These are phyloP conservation scores for Lepiota venenata DNA, from an alignment of 768 basidiomycete species.

Conservation along the genomic window DNA sequence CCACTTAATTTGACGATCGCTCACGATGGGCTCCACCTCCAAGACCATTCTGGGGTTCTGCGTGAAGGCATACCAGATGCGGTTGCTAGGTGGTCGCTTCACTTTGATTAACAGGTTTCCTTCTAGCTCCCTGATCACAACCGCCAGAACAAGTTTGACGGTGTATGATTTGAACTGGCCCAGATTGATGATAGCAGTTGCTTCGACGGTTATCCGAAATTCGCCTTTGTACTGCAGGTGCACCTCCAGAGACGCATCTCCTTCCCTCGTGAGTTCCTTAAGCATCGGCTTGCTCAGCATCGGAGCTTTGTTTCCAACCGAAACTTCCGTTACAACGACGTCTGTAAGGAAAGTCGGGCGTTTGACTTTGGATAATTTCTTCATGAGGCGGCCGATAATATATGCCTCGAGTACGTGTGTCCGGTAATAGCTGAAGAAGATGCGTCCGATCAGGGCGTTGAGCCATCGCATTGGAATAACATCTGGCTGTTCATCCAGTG, in stretches of 20 bases:
- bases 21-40: constrained; percentile 91
- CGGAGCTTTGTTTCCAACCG: constrained; percentile 80
- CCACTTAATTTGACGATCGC: constrained; percentile 93
- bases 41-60: constrained; percentile 84
- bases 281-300: constrained; percentile 97
- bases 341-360: constrained; percentile 84
- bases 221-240: constrained; percentile 84
- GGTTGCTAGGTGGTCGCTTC: constrained; percentile 93
- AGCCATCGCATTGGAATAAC: constrained; percentile 98
- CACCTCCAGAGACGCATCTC: constrained; percentile 88
- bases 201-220: constrained; percentile 85
- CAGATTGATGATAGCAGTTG: constrained; percentile 83
- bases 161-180: constrained; percentile 87
- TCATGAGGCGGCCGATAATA: constrained; percentile 88
- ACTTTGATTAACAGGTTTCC: constrained; percentile 88
- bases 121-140: constrained; percentile 84
- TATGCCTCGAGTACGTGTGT: constrained; percentile 79
- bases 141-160: constrained; percentile 87
- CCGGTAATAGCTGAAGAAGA: constrained; percentile 90
- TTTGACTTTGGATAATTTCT: constrained; percentile 90
- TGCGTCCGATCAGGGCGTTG: constrained; percentile 87
- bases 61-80: constrained; percentile 97
- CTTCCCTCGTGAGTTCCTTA: constrained; percentile 93
- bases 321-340: constrained; percentile 83
- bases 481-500: constrained; percentile 90